Conservation (phyloP, 768 basidiomycete genomes). For the Kwoniella bestiolae region DNA sequence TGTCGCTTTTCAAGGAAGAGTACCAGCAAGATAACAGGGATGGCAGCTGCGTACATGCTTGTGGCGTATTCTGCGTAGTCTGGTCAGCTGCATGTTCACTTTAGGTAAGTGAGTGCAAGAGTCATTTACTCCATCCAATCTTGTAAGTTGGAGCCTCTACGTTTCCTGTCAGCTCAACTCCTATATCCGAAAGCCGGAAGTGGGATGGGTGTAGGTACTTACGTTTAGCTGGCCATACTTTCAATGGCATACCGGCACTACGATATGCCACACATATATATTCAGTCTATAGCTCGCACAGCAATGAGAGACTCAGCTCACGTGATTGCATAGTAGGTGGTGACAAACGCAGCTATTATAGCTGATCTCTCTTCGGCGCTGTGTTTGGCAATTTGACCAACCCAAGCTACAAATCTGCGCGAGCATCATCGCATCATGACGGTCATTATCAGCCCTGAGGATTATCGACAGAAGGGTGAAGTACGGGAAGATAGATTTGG, state of each 20-base stretch:
- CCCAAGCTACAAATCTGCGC: constrained; percentile 18
- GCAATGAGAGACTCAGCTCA: not conserved
- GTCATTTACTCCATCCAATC: constrained; percentile 21
- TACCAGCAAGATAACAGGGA: not conserved
- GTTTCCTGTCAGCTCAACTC: not conserved
- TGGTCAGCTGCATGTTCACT: too few species aligned
- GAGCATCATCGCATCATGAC: too few species aligned
- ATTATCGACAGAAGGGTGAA: too few species aligned
- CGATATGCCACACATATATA: too few species aligned
- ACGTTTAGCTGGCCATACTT: constrained; percentile 11
- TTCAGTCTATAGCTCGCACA: too few species aligned
- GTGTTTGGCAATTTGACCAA: constrained; percentile 2
- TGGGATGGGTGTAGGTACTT: not conserved
- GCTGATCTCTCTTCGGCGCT: constrained; percentile 20
- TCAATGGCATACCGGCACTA: constrained; percentile 10
- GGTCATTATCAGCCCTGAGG: too few species aligned
- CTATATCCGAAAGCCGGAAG: too few species aligned
- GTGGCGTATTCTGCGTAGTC: constrained; percentile 9
- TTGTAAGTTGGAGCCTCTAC: constrained; percentile 5
- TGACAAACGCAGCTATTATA: constrained; percentile 10
- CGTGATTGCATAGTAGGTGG: constrained; percentile 1
- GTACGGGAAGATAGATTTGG: too few species aligned
- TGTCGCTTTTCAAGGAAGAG: constrained; percentile 4
- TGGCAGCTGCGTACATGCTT: not conserved
- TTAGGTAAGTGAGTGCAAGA: too few species aligned